Conservation (phyloP, 345 rosid species). For the Linum lewisii region DNA sequence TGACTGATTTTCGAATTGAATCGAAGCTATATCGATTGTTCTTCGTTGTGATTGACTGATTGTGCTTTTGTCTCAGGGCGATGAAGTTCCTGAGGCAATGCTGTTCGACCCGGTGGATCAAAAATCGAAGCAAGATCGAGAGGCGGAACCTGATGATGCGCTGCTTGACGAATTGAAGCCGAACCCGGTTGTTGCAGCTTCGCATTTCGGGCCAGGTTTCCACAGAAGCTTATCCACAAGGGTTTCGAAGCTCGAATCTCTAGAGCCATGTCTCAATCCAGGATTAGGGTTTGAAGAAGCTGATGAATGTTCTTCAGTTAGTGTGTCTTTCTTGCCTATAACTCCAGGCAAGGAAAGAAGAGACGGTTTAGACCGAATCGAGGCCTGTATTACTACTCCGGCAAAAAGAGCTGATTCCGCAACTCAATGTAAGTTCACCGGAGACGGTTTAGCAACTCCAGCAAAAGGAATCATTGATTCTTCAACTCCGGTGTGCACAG, state of each 20-base stretch:
- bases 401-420: not conserved
- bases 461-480: too few species aligned
- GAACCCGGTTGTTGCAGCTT: not conserved
- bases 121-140: not conserved
- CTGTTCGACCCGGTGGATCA: not conserved
- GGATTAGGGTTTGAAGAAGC: not conserved
- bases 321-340: not conserved
- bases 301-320: not conserved
- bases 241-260: not conserved
- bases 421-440: not conserved
- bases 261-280: not conserved
- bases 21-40: too few species aligned
- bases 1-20: not conserved
- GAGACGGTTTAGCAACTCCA: too few species aligned
- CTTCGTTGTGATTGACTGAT: not conserved
- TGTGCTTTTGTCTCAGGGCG: not conserved
- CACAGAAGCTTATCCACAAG: not conserved
- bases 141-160: not conserved
- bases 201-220: not conserved
- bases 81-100: not conserved
- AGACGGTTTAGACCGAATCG: not conserved
- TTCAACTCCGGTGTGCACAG: not conserved
- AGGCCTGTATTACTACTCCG: not conserved
- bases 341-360: not conserved
- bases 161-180: not conserved